These are phyloP conservation scores for Lentinula sp. DNA, from an alignment of 768 basidiomycete genomes.

Conservation along the genomic window DNA sequence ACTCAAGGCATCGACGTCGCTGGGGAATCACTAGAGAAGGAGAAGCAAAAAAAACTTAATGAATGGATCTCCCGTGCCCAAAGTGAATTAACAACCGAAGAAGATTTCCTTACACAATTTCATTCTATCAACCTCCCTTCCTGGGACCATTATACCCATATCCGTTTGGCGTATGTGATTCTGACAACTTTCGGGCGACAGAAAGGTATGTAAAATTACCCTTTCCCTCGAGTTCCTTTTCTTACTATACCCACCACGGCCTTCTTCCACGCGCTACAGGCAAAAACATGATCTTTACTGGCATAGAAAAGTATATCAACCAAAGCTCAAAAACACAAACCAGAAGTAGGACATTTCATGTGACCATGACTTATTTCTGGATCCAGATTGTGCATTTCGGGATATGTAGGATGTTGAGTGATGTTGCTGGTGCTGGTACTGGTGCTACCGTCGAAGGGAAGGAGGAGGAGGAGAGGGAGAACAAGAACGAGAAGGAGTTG, in stretches of 20 bases:
- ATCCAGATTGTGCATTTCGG: conserved; percentile 43
- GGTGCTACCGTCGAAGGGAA: too few relatives aligned
- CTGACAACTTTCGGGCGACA: conserved; percentile 33
- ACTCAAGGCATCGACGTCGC: conserved; percentile 7
- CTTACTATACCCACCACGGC: too few relatives aligned
- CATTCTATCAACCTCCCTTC: conserved; percentile 24
- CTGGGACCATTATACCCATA: conserved; percentile 46
- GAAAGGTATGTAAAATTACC: conserved; percentile 23
- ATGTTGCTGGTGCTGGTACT: too few relatives aligned
- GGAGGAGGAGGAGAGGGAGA: too few relatives aligned
- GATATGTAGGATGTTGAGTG: conserved; percentile 14
- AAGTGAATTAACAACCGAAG: conserved; percentile 19
- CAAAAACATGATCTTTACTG: conserved; percentile 37
- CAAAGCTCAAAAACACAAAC: conserved; percentile 31
- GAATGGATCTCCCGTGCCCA: conserved; percentile 29
- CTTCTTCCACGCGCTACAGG: conserved; percentile 16
- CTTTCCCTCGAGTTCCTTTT: too few relatives aligned
- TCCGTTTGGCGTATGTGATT: conserved; percentile 36
- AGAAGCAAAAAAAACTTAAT: conserved; percentile 21
- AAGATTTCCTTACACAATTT: conserved; percentile 28
- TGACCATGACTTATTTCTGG: conserved; percentile 49
- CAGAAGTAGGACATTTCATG: conserved; percentile 30
- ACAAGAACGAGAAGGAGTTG: neutral
- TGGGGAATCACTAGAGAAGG: conserved; percentile 13
- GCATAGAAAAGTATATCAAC: conserved; percentile 32